Conservation (phyloP, 352 stramenopile species). For the Pythium brassicae region DNA sequence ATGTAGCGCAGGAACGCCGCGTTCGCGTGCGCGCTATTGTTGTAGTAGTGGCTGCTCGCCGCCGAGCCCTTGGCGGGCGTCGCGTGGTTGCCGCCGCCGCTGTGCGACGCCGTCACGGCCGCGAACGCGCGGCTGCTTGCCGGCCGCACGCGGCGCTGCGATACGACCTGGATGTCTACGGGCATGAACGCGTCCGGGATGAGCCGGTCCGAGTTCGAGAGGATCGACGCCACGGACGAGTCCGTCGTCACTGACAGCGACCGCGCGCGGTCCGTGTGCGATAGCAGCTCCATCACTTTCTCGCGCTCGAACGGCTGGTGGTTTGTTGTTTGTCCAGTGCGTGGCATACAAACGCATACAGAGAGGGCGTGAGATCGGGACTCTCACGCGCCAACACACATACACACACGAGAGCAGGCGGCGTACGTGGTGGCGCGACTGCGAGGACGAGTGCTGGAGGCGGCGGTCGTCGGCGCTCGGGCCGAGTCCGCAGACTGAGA, state of each 20-base stretch:
- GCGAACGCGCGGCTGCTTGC: constrained; percentile 12
- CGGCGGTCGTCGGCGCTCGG: constrained; percentile 10
- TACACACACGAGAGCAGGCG: neutral
- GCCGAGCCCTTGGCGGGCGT: constrained; percentile 19
- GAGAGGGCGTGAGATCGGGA: neutral
- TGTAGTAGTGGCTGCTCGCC: constrained; percentile 17
- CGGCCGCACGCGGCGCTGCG: constrained; percentile 34
- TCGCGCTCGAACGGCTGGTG: constrained; percentile 10
- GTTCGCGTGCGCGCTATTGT: constrained; percentile 11
- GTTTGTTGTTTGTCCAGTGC: neutral
- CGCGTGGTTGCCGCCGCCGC: constrained; percentile 12
- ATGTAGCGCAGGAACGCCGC: constrained; percentile 14
- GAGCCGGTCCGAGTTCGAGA: constrained; percentile 55
- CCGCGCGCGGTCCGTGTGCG: constrained; percentile 20
- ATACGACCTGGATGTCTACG: constrained; percentile 64
- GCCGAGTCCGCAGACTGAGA: constrained; percentile 39
- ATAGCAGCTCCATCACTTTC: constrained; percentile 27
- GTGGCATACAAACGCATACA: neutral
- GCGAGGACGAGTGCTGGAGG: constrained; percentile 8
- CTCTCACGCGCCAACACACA: neutral
- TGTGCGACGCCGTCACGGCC: constrained; percentile 7
- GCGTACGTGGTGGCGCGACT: constrained; percentile 15
- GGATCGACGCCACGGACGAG: constrained; percentile 50
- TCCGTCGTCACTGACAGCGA: constrained; percentile 39
- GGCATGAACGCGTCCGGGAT: constrained; percentile 55